These are phyloP conservation scores for Xylaria arbuscula DNA, from an alignment of 2,329 filamentous ascomycete species.

Conservation along the genomic window DNA sequence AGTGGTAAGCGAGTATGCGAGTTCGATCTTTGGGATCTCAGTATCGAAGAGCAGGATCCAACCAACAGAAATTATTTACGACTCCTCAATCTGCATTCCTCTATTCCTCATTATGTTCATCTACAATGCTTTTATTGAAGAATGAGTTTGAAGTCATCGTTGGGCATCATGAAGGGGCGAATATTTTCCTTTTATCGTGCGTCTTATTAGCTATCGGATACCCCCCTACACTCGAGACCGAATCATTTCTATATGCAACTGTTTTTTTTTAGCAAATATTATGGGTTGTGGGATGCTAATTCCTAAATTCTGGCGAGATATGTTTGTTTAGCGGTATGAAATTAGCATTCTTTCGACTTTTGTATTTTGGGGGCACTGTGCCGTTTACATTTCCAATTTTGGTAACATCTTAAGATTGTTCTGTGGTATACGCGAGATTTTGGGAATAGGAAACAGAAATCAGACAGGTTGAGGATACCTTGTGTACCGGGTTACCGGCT, in stretches of 20 bases:
- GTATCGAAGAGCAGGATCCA: not conserved
- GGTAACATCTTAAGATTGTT: conserved; percentile 4
- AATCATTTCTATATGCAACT: conserved; percentile 19
- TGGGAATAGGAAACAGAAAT: not conserved
- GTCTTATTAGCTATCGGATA: conserved; percentile 31
- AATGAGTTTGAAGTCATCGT: conserved; percentile 30
- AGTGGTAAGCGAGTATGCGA: conserved; percentile 40
- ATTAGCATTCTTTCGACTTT: conserved; percentile 5
- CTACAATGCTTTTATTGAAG: conserved; percentile 16
- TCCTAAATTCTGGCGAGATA: conserved; percentile 1
- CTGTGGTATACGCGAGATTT: not conserved
- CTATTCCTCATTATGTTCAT: conserved; percentile 14
- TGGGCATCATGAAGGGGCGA: conserved; percentile 9
- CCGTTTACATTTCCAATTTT: conserved; percentile 4
- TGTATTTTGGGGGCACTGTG: not conserved
- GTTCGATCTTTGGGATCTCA: conserved; percentile 39
- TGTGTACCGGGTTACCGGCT: not conserved
- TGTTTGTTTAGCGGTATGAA: conserved; percentile 4
- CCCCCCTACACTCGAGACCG: conserved; percentile 34
- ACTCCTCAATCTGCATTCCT: conserved; percentile 20
- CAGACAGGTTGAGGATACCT: not conserved
- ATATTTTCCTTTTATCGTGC: conserved; percentile 17
- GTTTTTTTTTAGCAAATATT: conserved; percentile 6
- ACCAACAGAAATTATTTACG: not conserved
- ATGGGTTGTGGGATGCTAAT: conserved; percentile 2